phyloP scores from a whole-genome alignment of 78 protist genomes.

The Dictyostelium purpureum region DNA sequence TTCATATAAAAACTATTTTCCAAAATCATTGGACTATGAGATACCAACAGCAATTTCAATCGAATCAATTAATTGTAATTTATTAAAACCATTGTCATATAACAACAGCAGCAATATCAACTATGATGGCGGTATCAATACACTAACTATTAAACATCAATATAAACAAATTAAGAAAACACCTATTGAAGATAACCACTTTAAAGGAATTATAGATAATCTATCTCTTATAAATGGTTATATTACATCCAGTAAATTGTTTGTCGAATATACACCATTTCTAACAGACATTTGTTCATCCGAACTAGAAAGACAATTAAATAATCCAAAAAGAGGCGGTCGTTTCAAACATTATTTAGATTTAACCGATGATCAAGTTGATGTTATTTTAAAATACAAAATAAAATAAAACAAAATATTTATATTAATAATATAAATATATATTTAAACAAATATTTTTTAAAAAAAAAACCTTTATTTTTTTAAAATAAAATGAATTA shows the following conservation, averaged over 20 bases:
- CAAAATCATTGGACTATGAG: not conserved
- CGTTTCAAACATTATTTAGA: constrained; percentile 46
- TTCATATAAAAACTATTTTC: not conserved
- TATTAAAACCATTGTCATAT: not conserved
- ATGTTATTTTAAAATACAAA: not conserved
- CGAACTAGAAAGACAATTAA: constrained; percentile 4
- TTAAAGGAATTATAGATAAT: not conserved
- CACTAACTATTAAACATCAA: not conserved
- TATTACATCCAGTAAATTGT: not conserved
- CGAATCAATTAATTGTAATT: not conserved
- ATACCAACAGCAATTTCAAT: not conserved
- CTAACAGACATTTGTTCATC: not conserved
- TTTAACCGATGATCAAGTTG: not conserved
- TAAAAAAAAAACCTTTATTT: too few relatives aligned
- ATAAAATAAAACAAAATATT: not conserved
- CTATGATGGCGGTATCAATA: not conserved
- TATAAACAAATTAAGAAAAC: not conserved
- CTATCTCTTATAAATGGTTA: not conserved
- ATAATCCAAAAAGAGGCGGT: constrained; percentile 53
- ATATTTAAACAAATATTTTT: too few relatives aligned
- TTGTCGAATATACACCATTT: constrained; percentile 5
- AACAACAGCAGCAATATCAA: not conserved
- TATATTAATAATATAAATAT: too few relatives aligned
- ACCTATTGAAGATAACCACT: not conserved
- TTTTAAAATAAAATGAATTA: too few relatives aligned